phyloP scores from a whole-genome alignment of 441 rosid species.

The Populus hybrid region DNA sequence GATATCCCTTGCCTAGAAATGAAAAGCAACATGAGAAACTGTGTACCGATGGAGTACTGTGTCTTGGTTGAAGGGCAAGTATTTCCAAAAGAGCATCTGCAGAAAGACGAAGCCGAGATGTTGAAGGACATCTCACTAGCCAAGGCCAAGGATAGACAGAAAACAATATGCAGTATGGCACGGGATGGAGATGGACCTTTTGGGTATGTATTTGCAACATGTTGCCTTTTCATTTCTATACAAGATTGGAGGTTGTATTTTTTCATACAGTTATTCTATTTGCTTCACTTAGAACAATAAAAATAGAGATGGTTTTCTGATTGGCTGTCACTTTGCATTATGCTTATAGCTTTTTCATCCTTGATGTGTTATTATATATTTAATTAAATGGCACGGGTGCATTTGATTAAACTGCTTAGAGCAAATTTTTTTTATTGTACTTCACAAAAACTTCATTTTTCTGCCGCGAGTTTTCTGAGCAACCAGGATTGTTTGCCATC shows the following conservation, averaged over 20 bases:
- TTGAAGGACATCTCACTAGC: slow-evolving; percentile 55
- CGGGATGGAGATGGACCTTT: slow-evolving; percentile 50
- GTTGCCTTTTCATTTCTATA: neutral
- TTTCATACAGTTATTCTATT: neutral
- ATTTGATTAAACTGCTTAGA: neutral
- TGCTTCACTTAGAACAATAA: neutral
- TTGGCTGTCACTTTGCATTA: neutral
- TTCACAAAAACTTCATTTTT: neutral
- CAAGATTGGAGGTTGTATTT: neutral
- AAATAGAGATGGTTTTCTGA: neutral
- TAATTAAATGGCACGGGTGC: neutral
- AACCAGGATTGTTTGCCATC: neutral
- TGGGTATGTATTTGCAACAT: slow-evolving; percentile 42
- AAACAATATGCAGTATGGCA: slow-evolving; percentile 47
- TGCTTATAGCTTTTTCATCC: neutral
- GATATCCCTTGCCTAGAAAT: slow-evolving; percentile 72
- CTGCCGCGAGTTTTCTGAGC: neutral
- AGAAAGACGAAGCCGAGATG: slow-evolving; percentile 32
- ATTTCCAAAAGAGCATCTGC: slow-evolving; percentile 47
- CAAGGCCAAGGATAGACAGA: slow-evolving; percentile 38
- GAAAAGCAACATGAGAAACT: slow-evolving; percentile 38
- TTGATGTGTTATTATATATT: neutral
- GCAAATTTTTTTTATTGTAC: neutral
- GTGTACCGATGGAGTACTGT: slow-evolving; percentile 78
- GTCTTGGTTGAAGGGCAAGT: slow-evolving; percentile 35